phyloP scores from a whole-genome alignment of 1,284 basidiomycete genomes.

The Sphaerobolus stellatus region DNA sequence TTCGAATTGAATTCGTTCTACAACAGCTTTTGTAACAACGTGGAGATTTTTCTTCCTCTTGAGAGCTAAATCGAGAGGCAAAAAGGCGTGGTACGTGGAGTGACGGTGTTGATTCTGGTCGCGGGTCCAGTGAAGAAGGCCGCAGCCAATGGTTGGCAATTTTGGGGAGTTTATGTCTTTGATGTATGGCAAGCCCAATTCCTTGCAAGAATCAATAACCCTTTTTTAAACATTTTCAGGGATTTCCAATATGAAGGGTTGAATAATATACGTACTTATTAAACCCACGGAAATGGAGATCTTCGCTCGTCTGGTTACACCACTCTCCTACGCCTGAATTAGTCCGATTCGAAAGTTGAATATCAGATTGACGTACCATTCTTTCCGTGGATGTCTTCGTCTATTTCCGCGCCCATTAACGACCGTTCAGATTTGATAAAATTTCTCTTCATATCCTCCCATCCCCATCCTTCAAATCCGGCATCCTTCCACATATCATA shows the following conservation, averaged over 20 bases:
- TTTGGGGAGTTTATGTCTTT: conserved; percentile 29
- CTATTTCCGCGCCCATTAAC: no score
- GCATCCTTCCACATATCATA: neutral
- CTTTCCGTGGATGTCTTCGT: no score
- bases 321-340: no score
- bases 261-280: no score
- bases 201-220: conserved; percentile 17
- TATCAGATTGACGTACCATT: no score
- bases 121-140: conserved; percentile 24
- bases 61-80: conserved; percentile 22
- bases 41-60: conserved; percentile 21
- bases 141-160: conserved; percentile 23
- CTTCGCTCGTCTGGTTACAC: no score
- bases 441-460: neutral
- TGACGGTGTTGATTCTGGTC: conserved; percentile 24
- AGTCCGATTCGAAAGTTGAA: no score
- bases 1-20: conserved; percentile 21
- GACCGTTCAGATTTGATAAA: neutral
- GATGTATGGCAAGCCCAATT: conserved; percentile 23
- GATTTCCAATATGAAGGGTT: no score
- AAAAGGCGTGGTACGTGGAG: conserved; percentile 29
- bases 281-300: no score
- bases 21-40: conserved; percentile 28
- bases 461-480: neutral
- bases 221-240: no score